A percentile compares a stretch with the other conserved stretches of the same genome.
Conservation (phyloP, 2,329 filamentous ascomycete genomes). For the Venturia nashicola region DNA sequence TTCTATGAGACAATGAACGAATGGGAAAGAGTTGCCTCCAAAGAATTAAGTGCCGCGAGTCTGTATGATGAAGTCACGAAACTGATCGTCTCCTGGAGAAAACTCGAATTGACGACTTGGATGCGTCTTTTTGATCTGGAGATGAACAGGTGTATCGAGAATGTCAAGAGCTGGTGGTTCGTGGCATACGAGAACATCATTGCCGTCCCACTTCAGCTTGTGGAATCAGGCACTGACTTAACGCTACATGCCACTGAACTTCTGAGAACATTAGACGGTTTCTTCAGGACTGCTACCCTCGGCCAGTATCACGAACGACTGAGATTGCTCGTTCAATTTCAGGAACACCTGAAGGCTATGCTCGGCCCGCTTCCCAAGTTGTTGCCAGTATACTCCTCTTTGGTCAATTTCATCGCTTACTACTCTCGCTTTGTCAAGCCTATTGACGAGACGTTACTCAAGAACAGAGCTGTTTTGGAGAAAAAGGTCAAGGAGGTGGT, state of each 20-base stretch:
- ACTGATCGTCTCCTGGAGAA: constrained; percentile 77
- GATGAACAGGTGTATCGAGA: constrained; percentile 58
- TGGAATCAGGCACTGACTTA: constrained; percentile 46
- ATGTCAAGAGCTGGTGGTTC: constrained; percentile 91
- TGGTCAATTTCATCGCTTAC: constrained; percentile 67
- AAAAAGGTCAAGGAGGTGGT: constrained; percentile 91
- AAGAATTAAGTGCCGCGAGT: constrained; percentile 54
- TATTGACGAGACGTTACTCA: constrained; percentile 51
- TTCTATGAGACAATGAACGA: constrained; percentile 77
- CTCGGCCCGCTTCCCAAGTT: constrained; percentile 37
- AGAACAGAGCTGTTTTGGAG: constrained; percentile 64
- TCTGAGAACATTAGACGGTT: constrained; percentile 63
- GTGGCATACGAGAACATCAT: constrained; percentile 86
- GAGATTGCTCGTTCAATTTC: constrained; percentile 49
- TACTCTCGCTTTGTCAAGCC: constrained; percentile 58
- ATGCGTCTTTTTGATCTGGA: constrained; percentile 79
- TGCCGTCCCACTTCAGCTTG: constrained; percentile 57
- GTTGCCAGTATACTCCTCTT: constrained; percentile 46
- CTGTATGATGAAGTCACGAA: constrained; percentile 70
- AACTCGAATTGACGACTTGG: constrained; percentile 88
- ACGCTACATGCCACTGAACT: constrained; percentile 53
- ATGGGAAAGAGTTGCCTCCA: constrained; percentile 89
- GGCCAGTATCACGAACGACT: constrained; percentile 72
- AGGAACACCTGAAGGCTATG: constrained; percentile 53
- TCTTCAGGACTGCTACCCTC: constrained; percentile 65